Percentiles rank a stretch among this genome's conserved stretches.
These are phyloP conservation scores for Escallonia herrerae DNA, from an alignment of 129 eudicot genomes.

Conservation along the genomic window DNA sequence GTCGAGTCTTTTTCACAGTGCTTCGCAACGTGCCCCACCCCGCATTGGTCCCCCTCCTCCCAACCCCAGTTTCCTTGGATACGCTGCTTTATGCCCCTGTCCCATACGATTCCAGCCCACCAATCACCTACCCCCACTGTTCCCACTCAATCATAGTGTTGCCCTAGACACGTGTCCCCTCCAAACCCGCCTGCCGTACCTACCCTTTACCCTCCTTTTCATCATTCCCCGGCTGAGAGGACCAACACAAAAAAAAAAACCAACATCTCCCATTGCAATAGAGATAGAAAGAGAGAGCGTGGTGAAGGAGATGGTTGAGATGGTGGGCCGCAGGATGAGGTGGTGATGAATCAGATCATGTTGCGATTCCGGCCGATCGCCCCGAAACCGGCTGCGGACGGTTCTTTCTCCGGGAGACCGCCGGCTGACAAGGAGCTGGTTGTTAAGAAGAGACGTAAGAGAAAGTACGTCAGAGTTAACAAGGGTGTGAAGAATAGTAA, in stretches of 20 bases:
- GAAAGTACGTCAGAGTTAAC: constrained; percentile 55
- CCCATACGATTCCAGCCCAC: constrained; percentile 23
- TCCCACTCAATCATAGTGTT: neutral
- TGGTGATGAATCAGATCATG: constrained; percentile 53
- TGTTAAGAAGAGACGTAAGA: constrained; percentile 30
- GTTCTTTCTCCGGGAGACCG: constrained; percentile 14
- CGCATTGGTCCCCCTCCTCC: constrained; percentile 10
- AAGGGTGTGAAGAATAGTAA: constrained; percentile 13
- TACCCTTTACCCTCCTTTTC: constrained; percentile 5
- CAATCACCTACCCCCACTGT: constrained; percentile 27
- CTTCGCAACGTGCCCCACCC: constrained; percentile 23
- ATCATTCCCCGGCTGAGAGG: neutral
- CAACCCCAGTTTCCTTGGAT: constrained; percentile 15
- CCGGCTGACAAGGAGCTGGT: constrained; percentile 7
- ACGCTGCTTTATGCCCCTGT: constrained; percentile 20
- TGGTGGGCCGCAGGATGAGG: constrained; percentile 11
- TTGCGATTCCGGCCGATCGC: constrained; percentile 69
- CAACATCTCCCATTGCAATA: too few relatives aligned
- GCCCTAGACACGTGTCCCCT: constrained; percentile 62
- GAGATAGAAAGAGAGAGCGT: constrained; percentile 18
- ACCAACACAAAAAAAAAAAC: too few relatives aligned
- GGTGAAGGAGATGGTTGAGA: constrained; percentile 8
- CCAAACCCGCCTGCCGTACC: constrained; percentile 24
- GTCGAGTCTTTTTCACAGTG: constrained; percentile 33
- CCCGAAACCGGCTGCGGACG: constrained; percentile 41